phyloP scores from a whole-genome alignment of 1,139 yeast species.

The Blastobotrys capitulatus region DNA sequence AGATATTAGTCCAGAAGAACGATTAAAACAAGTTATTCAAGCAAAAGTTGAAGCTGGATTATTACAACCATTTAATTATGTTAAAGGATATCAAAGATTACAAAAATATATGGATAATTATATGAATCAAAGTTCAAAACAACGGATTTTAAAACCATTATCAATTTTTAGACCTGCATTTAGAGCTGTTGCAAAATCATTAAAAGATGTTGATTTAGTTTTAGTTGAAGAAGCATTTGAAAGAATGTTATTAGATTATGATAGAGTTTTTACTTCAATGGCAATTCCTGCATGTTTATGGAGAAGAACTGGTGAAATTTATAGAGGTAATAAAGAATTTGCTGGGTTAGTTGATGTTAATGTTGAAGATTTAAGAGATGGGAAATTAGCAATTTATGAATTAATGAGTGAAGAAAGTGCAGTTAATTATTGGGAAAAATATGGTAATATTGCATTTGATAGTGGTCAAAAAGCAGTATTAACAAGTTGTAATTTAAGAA shows the following conservation, averaged over 20 bases:
- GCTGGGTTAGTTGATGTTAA: slow-evolving; percentile 91
- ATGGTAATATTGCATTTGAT: slow-evolving; percentile 94
- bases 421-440: slow-evolving; percentile 97
- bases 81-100: slow-evolving; percentile 85
- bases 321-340: slow-evolving; percentile 92
- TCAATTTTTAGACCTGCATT: slow-evolving; percentile 90
- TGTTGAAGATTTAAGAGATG: slow-evolving; percentile 89
- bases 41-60: slow-evolving; percentile 95
- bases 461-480: slow-evolving; percentile 93
- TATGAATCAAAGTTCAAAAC: slow-evolving; percentile 81
- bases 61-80: slow-evolving; percentile 88
- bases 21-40: slow-evolving; percentile 89
- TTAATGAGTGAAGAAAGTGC: slow-evolving; percentile 95
- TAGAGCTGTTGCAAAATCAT: slow-evolving; percentile 83
- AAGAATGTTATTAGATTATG: slow-evolving; percentile 87
- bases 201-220: slow-evolving; percentile 87
- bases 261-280: slow-evolving; percentile 93
- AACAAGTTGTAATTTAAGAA: slow-evolving; percentile 83
- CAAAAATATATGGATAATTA: slow-evolving; percentile 91
- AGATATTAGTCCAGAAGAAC: slow-evolving; percentile 89
- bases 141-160: slow-evolving; percentile 82
- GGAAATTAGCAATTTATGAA: slow-evolving; percentile 87
- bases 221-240: slow-evolving; percentile 93
- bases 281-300: slow-evolving; percentile 97
- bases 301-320: slow-evolving; percentile 96